phyloP scores from a whole-genome alignment of 257 asterid genomes.

The Salvia rosmarinus region DNA sequence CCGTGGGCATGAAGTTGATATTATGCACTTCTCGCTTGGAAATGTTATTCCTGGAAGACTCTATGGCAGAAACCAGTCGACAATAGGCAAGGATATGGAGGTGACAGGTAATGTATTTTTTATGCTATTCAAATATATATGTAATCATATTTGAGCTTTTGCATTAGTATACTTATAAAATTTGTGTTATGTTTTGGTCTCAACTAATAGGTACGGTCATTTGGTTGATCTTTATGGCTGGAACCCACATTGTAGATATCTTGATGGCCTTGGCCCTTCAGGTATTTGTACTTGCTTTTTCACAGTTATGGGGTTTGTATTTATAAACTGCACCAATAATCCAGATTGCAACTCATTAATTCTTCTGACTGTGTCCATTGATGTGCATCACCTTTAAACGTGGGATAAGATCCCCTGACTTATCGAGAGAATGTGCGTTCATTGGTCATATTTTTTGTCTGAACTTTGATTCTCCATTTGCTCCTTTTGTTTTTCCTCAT shows the following conservation, averaged over 20 bases:
- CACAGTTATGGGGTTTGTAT: not conserved
- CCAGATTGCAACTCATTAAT: constrained; percentile 8
- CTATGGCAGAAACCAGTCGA: constrained; percentile 59
- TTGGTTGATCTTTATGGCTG: constrained; percentile 62
- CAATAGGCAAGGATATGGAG: constrained; percentile 59
- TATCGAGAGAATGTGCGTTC: not conserved
- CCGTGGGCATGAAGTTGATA: constrained; percentile 71
- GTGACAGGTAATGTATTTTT: constrained; percentile 53
- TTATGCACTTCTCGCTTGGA: constrained; percentile 70
- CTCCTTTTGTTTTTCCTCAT: not conserved
- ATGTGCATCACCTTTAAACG: not conserved
- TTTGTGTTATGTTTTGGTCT: constrained; percentile 28
- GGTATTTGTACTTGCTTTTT: constrained; percentile 41
- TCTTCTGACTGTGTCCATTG: too few species aligned
- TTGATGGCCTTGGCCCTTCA: constrained; percentile 59
- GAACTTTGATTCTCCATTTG: not conserved
- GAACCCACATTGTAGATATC: constrained; percentile 65
- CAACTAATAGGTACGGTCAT: constrained; percentile 59
- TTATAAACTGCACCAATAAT: constrained; percentile 6
- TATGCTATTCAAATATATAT: not conserved
- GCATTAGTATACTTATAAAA: constrained; percentile 1
- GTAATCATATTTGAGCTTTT: not conserved
- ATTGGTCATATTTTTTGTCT: not conserved
- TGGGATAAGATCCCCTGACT: not conserved
- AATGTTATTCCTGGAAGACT: constrained; percentile 72